Base-by-base conservation (phyloP, 1,139 yeast genomes). In the Suhomyces panamericanus region DNA sequence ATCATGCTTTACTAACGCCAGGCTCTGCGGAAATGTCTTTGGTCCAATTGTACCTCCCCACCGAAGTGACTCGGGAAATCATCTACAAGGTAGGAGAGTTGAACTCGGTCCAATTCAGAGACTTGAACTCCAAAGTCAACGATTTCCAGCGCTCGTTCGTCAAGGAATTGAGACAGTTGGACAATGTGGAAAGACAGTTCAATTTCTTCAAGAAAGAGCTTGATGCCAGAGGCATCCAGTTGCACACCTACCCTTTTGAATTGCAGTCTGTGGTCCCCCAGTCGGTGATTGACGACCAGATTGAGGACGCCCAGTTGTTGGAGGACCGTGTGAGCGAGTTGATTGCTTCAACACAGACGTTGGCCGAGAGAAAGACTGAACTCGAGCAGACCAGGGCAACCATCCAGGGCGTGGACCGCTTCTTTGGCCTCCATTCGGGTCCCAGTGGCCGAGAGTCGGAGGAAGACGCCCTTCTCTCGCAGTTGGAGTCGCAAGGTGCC, bases 1-100 rank as follows among this genome's bases (percentile, higher is more conserved):
- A 33, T 4, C 12, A n/a, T n/a, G n/a, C n/a, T n/a, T n/a, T n/a
- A 58, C 60, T 57, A 54, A 57, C 60, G 15, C 37, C 51, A 69
- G 73, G 74, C 60, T 85, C 93, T 41, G 93, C 93, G 78, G 87
- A 82, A 56, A 85, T 85, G 93, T 80, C 88, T 17, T 77, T 84
- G 63, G 80, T 85, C 36, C 88, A 85, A 60, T 66, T 86, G 55
- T 85, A 84, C 58, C 81, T 85, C 42, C 90, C 91, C 2, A 72
- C 83, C 22, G 95, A 86, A 63, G 78, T 81, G 20, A 70, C 86
- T 2, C 70, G 93, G 54, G 88, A 83, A 47, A 73, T 84, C 12
- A 76, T 84, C 38, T 80, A 83, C 58, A 70, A 81, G 22, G 67
- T 86, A 38, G 93, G 93, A 10, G 79, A 79, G 40, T 64, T 83